Base-by-base conservation (phyloP, 2,329 filamentous ascomycete genomes). In the Penicillium decumbens region DNA sequence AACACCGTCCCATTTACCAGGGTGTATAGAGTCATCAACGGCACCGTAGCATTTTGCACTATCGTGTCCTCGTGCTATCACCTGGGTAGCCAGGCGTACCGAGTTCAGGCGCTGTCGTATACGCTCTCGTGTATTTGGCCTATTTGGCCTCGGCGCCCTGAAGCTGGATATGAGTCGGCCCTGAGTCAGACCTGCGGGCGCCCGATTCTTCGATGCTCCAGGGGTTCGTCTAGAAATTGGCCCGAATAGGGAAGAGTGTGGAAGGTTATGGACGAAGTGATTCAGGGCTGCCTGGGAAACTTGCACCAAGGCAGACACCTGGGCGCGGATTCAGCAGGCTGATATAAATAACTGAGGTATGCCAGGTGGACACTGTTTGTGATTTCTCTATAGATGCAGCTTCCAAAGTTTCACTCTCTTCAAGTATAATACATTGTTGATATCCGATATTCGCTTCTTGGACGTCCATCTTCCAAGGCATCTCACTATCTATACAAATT, bases 121-220 rank as follows among this genome's bases (percentile, higher is more conserved):
- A 37, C 2, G 15, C 15, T 18, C 15, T 33, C n/a, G 32, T 8
- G 20, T 18, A 18, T 27, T 27, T 23, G 20, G 20, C 25, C 25
- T 27, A 18, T 8, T 27, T 23, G 20, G 20, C 25, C 4, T 27
- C 25, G 8, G 25, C 25, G 8, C 25, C 25, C 25, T 42, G 25
- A 27, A 39, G 33, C 46, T 33, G 29, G 40, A 27, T 48, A 47
- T 51, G 49, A 47, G 45, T 38, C 45, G 41, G 42, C 37, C 50
- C 46, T 51, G 50, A 56, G 50, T 59, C 54, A 55, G 51, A 53
- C 41, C 37, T 42, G 43, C 49, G 48, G 53, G 37, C 46, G 47
- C 51, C 53, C 47, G 37, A 50, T 32, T 25, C 29, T 15, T 28
- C 33, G n/a, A 20, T 12, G 9, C 41, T 43, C 25, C 38, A 20